phyloP scores from a whole-genome alignment of 108 stramenopile species.

The Poteriospumella lacustris region DNA sequence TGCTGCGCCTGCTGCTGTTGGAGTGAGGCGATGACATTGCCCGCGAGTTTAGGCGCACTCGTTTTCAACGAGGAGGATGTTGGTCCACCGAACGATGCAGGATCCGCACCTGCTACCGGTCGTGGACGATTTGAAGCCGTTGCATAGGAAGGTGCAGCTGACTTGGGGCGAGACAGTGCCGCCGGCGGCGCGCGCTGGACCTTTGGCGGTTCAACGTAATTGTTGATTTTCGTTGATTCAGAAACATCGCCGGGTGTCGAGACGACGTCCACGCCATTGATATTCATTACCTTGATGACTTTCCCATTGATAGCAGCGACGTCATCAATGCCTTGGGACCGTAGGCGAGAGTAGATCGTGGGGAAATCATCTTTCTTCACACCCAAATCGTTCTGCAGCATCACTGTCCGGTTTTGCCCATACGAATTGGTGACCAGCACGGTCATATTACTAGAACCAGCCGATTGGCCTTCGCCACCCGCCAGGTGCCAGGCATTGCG shows the following conservation, averaged over 20 bases:
- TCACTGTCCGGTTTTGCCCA: not conserved
- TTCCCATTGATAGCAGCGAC: conserved; percentile 1
- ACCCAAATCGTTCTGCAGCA: not conserved
- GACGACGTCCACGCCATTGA: conserved; percentile 24
- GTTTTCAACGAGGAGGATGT: not conserved
- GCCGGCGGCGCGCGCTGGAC: not conserved
- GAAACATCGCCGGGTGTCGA: not conserved
- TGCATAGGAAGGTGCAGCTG: not conserved
- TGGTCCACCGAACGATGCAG: too few relatives aligned
- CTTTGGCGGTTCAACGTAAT: not conserved
- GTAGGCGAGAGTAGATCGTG: conserved; percentile 3
- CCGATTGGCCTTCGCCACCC: conserved; percentile 8
- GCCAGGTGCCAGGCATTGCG: conserved; percentile 47
- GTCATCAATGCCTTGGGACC: not conserved
- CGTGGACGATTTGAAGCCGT: not conserved
- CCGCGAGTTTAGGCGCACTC: not conserved
- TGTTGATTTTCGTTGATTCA: conserved; percentile 11
- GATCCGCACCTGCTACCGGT: not conserved
- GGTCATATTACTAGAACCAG: conserved; percentile 4
- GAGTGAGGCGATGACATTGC: not conserved
- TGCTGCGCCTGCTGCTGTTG: not conserved
- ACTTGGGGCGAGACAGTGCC: not conserved
- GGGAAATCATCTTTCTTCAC: not conserved
- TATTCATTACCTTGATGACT: not conserved
- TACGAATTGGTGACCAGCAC: conserved; percentile 15